Percentiles rank a stretch among this genome's conserved stretches.
Conservation (phyloP, 2,329 filamentous ascomycete genomes). For the Verticillium tricorpus region DNA sequence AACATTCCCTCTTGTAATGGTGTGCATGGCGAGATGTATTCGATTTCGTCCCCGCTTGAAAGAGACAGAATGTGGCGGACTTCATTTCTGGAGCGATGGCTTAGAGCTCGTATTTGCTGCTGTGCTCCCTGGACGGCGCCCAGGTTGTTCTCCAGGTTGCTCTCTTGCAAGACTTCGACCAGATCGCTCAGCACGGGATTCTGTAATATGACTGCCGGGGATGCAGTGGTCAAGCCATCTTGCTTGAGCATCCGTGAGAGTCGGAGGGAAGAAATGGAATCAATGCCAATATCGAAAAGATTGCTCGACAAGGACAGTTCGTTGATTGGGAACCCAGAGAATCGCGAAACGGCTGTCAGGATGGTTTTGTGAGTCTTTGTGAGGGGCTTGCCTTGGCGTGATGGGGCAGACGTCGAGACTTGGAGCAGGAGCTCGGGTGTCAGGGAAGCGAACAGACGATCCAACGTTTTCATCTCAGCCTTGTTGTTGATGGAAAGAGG, state of each 20-base stretch:
- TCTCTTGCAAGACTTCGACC: conserved; percentile 27
- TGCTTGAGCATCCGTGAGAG: conserved; percentile 62
- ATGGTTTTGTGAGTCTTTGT: conserved; percentile 38
- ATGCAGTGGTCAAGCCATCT: conserved; percentile 55
- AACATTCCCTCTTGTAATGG: conserved; percentile 85
- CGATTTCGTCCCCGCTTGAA: conserved; percentile 43
- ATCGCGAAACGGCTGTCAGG: conserved; percentile 47
- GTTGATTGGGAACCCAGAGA: conserved; percentile 39
- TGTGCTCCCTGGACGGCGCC: conserved; percentile 40
- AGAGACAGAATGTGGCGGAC: conserved; percentile 26
- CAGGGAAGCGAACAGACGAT: conserved; percentile 58
- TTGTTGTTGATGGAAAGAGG: conserved; percentile 90
- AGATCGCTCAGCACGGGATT: conserved; percentile 49
- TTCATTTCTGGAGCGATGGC: conserved; percentile 58
- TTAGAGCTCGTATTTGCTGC: conserved; percentile 60
- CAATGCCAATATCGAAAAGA: conserved; percentile 81
- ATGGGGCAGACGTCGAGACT: conserved; percentile 32
- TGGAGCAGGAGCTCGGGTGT: conserved; percentile 57
- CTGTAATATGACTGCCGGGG: conserved; percentile 64
- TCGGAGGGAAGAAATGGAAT: conserved; percentile 78
- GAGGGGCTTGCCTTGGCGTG: not conserved
- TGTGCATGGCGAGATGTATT: conserved; percentile 77
- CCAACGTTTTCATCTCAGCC: conserved; percentile 68
- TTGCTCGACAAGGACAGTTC: conserved; percentile 54
- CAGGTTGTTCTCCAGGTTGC: conserved; percentile 8